phyloP scores from a whole-genome alignment of 139 green algal genomes.

The Chlorella sp. region DNA sequence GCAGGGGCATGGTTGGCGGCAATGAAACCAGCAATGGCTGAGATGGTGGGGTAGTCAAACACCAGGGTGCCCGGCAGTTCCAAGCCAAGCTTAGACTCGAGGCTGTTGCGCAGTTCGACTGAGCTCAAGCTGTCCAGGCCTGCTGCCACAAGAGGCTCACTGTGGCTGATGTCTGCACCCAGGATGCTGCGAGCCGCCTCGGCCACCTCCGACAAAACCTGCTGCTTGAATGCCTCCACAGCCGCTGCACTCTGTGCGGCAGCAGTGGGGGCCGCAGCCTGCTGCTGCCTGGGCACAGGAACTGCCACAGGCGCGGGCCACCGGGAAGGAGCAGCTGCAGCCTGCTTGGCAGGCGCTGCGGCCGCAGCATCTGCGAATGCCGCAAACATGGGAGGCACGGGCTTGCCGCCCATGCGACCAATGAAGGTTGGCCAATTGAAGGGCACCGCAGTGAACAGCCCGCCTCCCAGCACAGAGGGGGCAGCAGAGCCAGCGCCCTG shows the following conservation, averaged over 20 bases:
- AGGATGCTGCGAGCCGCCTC: conserved; percentile 54
- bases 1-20: neutral
- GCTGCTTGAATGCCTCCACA: conserved; percentile 27
- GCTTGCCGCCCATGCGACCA: conserved; percentile 11
- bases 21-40: conserved; percentile 49
- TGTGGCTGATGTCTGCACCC: conserved; percentile 20
- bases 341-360: neutral
- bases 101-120: conserved; percentile 39
- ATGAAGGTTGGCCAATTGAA: conserved; percentile 48
- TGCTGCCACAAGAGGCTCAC: conserved; percentile 65
- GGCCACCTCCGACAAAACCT: conserved; percentile 14
- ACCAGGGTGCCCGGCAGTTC: conserved; percentile 56
- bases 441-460: conserved; percentile 42
- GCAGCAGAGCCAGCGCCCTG: neutral
- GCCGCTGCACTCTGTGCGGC: neutral
- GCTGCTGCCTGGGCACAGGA: neutral
- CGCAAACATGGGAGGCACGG: conserved; percentile 39
- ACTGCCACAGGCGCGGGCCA: too few relatives aligned
- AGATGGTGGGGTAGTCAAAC: conserved; percentile 69
- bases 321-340: neutral
- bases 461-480: neutral
- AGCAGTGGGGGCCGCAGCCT: neutral
- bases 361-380: neutral
- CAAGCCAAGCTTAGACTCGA: conserved; percentile 51
- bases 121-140: conserved; percentile 69